These are phyloP conservation scores for Citrus trifoliata DNA, from an alignment of 345 rosid species.

Conservation along the genomic window DNA sequence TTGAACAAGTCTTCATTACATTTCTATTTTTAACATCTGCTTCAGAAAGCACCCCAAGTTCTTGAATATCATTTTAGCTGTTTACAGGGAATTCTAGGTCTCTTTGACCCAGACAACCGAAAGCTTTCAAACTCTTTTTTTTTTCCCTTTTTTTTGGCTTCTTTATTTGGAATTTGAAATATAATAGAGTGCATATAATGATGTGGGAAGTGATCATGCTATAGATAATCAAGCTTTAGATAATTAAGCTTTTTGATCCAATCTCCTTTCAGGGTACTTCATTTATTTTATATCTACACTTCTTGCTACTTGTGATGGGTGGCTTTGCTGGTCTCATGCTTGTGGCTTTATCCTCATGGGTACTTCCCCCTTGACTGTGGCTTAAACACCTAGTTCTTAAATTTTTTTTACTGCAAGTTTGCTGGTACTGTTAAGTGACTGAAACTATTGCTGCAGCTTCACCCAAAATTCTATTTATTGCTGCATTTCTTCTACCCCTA, in stretches of 20 bases:
- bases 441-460: conserved; percentile 38
- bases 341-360: conserved; percentile 49
- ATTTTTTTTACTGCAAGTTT: not conserved
- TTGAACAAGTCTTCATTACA: no score
- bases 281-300: conserved; percentile 26
- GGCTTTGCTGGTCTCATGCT: conserved; percentile 39
- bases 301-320: conserved; percentile 31
- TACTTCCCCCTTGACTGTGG: conserved; percentile 4
- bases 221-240: not conserved
- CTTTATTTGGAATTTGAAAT: not conserved
- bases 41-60: no score
- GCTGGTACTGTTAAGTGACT: conserved; percentile 1
- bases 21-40: no score
- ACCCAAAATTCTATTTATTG: no score
- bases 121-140: not conserved
- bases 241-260: not conserved
- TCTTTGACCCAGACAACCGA: not conserved
- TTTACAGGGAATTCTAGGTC: not conserved
- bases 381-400: not conserved
- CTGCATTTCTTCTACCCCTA: no score
- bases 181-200: not conserved
- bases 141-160: not conserved
- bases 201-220: not conserved
- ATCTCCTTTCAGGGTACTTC: conserved; percentile 32
- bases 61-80: no score